Evolutionary conservation across 345 rosid species (phyloP), one percentile per base, ranked within the genome.

Genomic region (Citrus medica): DNA sequence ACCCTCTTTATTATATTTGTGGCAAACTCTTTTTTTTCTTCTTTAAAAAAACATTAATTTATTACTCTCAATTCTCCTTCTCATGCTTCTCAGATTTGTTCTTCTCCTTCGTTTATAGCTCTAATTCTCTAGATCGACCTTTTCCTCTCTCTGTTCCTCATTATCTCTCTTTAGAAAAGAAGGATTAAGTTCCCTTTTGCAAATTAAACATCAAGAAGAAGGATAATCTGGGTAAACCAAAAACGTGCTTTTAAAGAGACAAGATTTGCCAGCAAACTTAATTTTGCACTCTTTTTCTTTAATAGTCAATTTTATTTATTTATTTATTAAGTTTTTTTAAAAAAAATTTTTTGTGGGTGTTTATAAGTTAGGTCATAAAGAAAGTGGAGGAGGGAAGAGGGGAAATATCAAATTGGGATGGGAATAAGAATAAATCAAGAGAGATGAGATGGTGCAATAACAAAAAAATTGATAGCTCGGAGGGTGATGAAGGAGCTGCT

Each of bases 361-460:
- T 17, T 73, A 61, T 32, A 79, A 37, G 67, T 14, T 48, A 64
- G 73, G 62, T 51, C 78, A n/a, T 61, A 69, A 9, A 46, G 28
- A 70, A 68, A 64, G 79, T 38, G 78, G 80, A 64, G 79, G 82
- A 51, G 69, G 70, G 65, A 40, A 64, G 40, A 22, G 59, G 65
- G 21, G 16, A 8, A 67, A 28, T 19, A 27, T n/a, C 17, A 28
- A 14, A 40, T 75, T 69, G 75, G 67, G 38, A 81, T 80, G 83
- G 79, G 82, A 69, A 60, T 55, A 71, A 67, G 83, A 80, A 64
- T 25, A 79, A 79, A 77, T 65, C 46, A 46, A 64, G 66, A 81
- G 86, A 86, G 51, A 92, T 92, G 95, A 80, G 91, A 81, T 88
- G 97, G 94, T 87, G 90, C 82, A 86, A 84, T 80, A 83, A 75